Evolutionary conservation across 2,329 filamentous ascomycete genomes (phyloP).

Genomic region (Podosphaera aphanis): DNA sequence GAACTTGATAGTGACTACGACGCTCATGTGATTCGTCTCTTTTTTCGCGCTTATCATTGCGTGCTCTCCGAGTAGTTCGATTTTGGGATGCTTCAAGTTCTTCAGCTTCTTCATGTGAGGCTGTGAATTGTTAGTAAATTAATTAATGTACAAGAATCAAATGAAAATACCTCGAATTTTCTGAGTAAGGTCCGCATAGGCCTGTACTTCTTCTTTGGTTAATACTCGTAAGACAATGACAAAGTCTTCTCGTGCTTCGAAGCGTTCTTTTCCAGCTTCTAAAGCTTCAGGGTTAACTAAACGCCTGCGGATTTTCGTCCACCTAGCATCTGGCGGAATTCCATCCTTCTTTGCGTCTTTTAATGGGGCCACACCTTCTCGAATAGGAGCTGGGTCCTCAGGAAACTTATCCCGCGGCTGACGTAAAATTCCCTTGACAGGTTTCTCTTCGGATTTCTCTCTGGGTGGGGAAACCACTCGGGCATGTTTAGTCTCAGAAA

Average conservation of each 20-base stretch:
- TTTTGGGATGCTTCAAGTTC: slow-evolving; percentile 10
- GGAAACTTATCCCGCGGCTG: slow-evolving; percentile 63
- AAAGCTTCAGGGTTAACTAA: slow-evolving; percentile 78
- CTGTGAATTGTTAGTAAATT: slow-evolving; percentile 3
- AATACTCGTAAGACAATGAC: slow-evolving; percentile 81
- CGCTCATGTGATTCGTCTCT: slow-evolving; percentile 3
- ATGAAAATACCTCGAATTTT: slow-evolving; percentile 44
- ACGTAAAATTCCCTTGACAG: slow-evolving; percentile 68
- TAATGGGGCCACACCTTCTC: slow-evolving; percentile 81
- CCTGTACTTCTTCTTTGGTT: slow-evolving; percentile 72
- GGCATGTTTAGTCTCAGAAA: slow-evolving; percentile 11
- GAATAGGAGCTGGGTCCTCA: slow-evolving; percentile 58
- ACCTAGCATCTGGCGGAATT: slow-evolving; percentile 56
- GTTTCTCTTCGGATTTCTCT: slow-evolving; percentile 39
- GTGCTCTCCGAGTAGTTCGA: slow-evolving; percentile 12
- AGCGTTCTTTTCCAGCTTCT: slow-evolving; percentile 69
- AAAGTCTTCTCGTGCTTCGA: slow-evolving; percentile 76
- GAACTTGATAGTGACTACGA: slow-evolving; percentile 1
- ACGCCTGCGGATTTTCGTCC: slow-evolving; percentile 79
- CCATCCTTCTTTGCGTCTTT: slow-evolving; percentile 64
- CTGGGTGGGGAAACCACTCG: slow-evolving; percentile 51
- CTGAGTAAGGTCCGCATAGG: slow-evolving; percentile 59
- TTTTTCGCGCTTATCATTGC: slow-evolving; percentile 15
- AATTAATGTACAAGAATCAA: background rate
- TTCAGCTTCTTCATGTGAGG: slow-evolving; percentile 14